Conservation (phyloP, 345 rosid species). For the Laguncularia racemosa region DNA sequence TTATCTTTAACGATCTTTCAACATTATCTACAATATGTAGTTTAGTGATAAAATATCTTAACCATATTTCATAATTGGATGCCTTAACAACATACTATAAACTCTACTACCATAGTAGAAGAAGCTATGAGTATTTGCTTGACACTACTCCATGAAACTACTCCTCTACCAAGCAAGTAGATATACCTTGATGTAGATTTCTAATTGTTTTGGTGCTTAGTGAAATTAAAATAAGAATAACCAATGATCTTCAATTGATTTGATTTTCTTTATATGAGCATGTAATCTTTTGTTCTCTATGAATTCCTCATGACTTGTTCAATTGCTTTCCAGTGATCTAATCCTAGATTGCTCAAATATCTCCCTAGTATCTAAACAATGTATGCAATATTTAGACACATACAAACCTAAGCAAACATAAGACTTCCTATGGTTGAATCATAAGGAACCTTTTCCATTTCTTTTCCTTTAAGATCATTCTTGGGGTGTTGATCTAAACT, state of each 20-base stretch:
- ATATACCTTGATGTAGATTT: slow-evolving; percentile 2
- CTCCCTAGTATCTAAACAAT: no score
- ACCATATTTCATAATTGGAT: background rate
- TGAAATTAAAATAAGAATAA: slow-evolving; percentile 4
- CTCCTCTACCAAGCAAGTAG: slow-evolving; percentile 3
- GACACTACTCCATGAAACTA: slow-evolving; percentile 7
- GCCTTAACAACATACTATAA: slow-evolving; percentile 1
- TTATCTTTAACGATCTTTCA: background rate
- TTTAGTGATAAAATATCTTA: background rate
- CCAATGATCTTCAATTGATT: background rate
- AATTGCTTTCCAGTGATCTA: background rate
- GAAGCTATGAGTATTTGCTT: slow-evolving; percentile 1
- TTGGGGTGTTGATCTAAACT: no score
- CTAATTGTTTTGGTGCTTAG: background rate
- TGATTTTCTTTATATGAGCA: background rate
- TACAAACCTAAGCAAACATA: slow-evolving; percentile 5
- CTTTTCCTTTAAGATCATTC: no score
- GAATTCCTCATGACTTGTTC: slow-evolving; percentile 3
- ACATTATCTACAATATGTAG: background rate
- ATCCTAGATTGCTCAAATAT: no score
- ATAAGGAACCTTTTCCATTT: no score
- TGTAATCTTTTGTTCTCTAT: background rate
- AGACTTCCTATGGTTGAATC: background rate
- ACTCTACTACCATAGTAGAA: slow-evolving; percentile 7
- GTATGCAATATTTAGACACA: background rate